phyloP scores from a whole-genome alignment of 139 green algal genomes.

The Chlorella vulgaris region DNA sequence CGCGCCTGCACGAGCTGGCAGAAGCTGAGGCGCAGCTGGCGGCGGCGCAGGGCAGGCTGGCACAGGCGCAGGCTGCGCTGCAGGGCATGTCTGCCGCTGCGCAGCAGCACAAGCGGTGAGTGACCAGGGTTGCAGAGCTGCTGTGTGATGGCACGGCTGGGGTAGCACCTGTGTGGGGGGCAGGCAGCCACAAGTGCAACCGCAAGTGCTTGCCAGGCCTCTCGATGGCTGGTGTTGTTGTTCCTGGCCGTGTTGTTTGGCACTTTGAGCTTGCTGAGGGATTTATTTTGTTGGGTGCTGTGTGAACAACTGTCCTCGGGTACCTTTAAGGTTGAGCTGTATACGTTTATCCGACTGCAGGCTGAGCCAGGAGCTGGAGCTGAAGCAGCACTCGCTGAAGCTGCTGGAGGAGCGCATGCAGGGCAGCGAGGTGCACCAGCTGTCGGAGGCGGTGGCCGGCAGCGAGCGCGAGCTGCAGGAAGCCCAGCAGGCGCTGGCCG shows the following conservation, averaged over 20 bases:
- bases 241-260: too few relatives aligned
- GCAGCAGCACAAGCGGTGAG: slow-evolving; percentile 65
- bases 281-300: too few relatives aligned
- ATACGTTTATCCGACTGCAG: slow-evolving; percentile 40
- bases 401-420: slow-evolving; percentile 74
- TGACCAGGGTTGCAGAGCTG: neutral
- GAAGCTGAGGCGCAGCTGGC: slow-evolving; percentile 63
- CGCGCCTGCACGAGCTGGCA: slow-evolving; percentile 72
- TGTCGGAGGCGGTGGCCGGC: slow-evolving; percentile 60
- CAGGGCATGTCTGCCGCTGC: slow-evolving; percentile 44
- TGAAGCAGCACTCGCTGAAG: slow-evolving; percentile 72
- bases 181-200: neutral
- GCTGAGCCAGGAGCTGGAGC: slow-evolving; percentile 77
- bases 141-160: neutral
- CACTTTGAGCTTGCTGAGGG: neutral
- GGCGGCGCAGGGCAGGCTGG: slow-evolving; percentile 37
- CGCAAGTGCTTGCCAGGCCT: neutral
- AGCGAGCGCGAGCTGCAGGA: slow-evolving; percentile 64
- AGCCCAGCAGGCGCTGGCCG: slow-evolving; percentile 49
- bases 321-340: too few relatives aligned
- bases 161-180: neutral
- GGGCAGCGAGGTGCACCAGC: slow-evolving; percentile 72
- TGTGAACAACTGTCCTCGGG: too few relatives aligned
- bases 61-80: slow-evolving; percentile 46
- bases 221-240: neutral